Evolutionary conservation across 148 eudicot genomes (phyloP), one percentile per base, ranked within the genome.

Genomic region (Persicaria tinctoria): DNA sequence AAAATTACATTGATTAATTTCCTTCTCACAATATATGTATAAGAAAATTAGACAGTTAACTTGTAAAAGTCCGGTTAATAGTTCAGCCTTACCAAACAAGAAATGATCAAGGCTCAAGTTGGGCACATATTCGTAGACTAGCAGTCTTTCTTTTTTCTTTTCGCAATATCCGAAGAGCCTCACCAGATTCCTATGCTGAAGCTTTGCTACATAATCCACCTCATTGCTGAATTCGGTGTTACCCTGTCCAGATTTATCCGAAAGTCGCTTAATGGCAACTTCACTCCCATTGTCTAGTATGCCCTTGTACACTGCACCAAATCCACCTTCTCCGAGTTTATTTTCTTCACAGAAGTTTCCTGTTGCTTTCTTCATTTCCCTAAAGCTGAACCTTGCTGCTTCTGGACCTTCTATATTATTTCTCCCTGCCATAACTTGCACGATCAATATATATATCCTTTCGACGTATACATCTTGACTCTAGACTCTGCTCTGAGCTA

Each of bases 151-250:
- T 18, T 74, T 81, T 51, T 81, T 78, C 59, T 79, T 70, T 8
- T 81, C 60, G 62, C 89, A 79, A 51, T 79, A 83, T 0, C 89
- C 85, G 1, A 83, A 49, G 2, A 83, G 74, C 44, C 77, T 76
- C 72, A 86, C 88, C 50, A 86, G 86, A 55, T 83, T 86, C 20
- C 75, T 72, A 47, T 86, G 86, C 51, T 83, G 85, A 48, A 86
- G 86, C 74, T 83, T 78, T 1, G 89, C 82, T 20, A 86, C 82
- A 12, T 81, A 64, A 27, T 51, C 32, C n/a, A 84, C 84, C 76
- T 86, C 89, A 53, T 80, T 86, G 82, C 76, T 86, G 47, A 86
- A 84, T 77, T 86, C 89, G 46, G 71, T 72, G 47, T 74, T 20
- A 16, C 86, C 88, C 77, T 86, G 86, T 23, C 89, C 82, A 5